phyloP scores from a whole-genome alignment of 768 basidiomycete species.

The Obba rivulosa region DNA sequence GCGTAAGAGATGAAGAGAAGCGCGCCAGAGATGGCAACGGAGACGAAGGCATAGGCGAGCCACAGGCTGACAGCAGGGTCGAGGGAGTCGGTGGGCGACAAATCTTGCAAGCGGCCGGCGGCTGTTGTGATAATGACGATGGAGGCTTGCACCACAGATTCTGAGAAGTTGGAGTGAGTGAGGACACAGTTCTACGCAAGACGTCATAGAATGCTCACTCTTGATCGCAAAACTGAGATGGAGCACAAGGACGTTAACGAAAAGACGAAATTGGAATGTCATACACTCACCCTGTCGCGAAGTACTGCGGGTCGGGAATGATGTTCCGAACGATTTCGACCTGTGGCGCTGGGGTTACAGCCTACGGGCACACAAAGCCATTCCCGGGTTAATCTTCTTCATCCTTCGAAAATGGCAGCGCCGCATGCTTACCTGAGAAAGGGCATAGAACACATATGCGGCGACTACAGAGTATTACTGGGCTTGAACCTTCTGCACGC shows the following conservation, averaged over 20 bases:
- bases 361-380: slow-evolving; percentile 4
- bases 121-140: slow-evolving; percentile 39
- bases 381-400: background rate
- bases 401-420: background rate
- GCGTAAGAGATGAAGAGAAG: slow-evolving; percentile 27
- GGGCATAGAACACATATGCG: slow-evolving; percentile 38
- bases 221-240: slow-evolving; percentile 33
- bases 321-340: slow-evolving; percentile 35
- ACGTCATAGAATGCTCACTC: slow-evolving; percentile 24
- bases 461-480: slow-evolving; percentile 22
- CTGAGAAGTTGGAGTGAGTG: slow-evolving; percentile 15
- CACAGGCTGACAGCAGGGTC: slow-evolving; percentile 33
- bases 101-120: slow-evolving; percentile 36
- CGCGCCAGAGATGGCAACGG: slow-evolving; percentile 28
- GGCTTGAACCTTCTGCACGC: background rate
- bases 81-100: slow-evolving; percentile 29
- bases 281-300: slow-evolving; percentile 31
- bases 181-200: too few species aligned
- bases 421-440: slow-evolving; percentile 28
- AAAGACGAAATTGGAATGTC: background rate
- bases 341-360: slow-evolving; percentile 32
- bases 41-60: slow-evolving; percentile 35
- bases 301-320: slow-evolving; percentile 37
- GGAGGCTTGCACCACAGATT: slow-evolving; percentile 37
- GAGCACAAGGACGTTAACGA: slow-evolving; percentile 3